phyloP scores from a whole-genome alignment of 2,329 filamentous ascomycete species.

The Trichoderma sp. region DNA sequence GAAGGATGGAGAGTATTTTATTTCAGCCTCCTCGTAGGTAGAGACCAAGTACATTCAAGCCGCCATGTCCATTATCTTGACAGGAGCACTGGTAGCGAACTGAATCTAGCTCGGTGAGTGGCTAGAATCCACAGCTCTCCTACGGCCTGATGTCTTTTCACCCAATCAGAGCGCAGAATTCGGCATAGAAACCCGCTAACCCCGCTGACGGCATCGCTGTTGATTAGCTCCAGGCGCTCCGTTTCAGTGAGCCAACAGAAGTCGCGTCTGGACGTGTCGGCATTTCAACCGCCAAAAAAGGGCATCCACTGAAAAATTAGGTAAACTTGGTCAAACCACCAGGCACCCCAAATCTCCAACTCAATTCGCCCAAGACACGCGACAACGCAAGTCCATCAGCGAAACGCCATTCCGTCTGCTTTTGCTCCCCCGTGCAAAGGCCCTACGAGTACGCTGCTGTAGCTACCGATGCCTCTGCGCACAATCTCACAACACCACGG shows the following conservation, averaged over 20 bases:
- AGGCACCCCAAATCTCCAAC: neutral
- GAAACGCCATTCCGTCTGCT: neutral
- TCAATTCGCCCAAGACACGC: slow-evolving; percentile 15
- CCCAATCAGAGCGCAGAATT: slow-evolving; percentile 2
- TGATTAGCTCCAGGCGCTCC: neutral
- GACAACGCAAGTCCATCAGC: neutral
- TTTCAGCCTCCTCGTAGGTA: neutral
- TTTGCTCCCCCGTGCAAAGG: slow-evolving; percentile 1
- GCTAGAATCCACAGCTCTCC: neutral
- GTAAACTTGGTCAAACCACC: slow-evolving; percentile 18
- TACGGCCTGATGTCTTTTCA: neutral
- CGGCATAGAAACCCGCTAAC: neutral
- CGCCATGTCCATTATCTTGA: neutral
- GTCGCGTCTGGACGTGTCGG: slow-evolving; percentile 42
- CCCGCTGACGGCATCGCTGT: slow-evolving; percentile 5
- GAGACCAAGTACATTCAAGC: neutral
- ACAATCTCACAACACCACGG: slow-evolving; percentile 35
- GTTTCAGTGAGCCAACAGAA: slow-evolving; percentile 13
- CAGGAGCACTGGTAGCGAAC: neutral
- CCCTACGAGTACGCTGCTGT: neutral
- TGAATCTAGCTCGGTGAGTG: neutral
- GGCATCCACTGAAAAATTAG: slow-evolving; percentile 20
- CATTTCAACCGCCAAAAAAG: slow-evolving; percentile 24
- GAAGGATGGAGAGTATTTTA: neutral
- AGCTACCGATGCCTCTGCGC: slow-evolving; percentile 24